Evolutionary conservation across 2,329 filamentous ascomycete genomes (phyloP).

Genomic region (Nemania bipapillata): DNA sequence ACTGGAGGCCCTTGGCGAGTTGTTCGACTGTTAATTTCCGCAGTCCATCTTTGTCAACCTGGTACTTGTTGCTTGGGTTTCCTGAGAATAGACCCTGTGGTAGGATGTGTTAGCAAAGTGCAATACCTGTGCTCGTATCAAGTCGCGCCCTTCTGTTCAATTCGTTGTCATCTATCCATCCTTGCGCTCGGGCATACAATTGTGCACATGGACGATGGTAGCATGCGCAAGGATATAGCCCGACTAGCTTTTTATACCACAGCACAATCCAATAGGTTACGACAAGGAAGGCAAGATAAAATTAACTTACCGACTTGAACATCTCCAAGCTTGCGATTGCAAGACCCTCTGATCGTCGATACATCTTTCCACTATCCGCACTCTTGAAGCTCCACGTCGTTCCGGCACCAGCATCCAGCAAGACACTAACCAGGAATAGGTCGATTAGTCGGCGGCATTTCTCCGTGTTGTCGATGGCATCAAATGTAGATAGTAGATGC

Average conservation of each 20-base stretch:
- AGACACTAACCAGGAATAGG: conserved; percentile 76
- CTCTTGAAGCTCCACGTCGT: conserved; percentile 93
- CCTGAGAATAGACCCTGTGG: conserved; percentile 84
- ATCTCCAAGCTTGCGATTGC: conserved; percentile 80
- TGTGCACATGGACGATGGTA: not conserved
- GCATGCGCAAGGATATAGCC: not conserved
- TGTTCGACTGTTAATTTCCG: conserved; percentile 76
- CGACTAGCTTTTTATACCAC: not conserved
- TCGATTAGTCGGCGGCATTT: conserved; percentile 65
- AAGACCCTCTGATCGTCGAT: conserved; percentile 74
- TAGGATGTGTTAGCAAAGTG: not conserved
- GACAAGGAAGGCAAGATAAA: too few relatives aligned
- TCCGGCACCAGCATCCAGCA: conserved; percentile 89
- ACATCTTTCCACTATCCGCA: conserved; percentile 83
- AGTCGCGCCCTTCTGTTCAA: not conserved
- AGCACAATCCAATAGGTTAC: not conserved
- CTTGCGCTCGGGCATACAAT: not conserved
- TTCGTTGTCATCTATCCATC: not conserved
- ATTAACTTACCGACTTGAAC: conserved; percentile 74
- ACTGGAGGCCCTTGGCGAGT: conserved; percentile 85
- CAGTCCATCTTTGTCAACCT: conserved; percentile 87
- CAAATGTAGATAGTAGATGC: conserved; percentile 49
- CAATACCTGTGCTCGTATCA: not conserved
- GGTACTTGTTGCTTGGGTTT: conserved; percentile 80
- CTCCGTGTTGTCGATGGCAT: conserved; percentile 55